Conservation (phyloP, 805 yeast genomes). For the Yarrowia bubula region DNA sequence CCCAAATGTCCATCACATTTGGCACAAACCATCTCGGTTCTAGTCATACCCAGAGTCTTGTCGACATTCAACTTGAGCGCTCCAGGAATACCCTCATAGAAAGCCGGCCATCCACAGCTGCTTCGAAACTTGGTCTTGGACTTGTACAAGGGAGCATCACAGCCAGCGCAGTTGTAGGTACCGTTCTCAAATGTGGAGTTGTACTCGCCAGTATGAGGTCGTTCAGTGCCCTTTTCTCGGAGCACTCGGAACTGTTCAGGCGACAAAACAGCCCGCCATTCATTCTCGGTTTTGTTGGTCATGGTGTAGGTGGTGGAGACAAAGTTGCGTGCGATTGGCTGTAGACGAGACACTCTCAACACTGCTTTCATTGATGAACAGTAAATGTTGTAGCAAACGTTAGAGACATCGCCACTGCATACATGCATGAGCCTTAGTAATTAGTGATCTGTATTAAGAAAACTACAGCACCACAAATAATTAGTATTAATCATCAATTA, state of each 20-base stretch:
- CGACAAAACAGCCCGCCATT: conserved; percentile 76
- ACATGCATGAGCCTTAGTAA: too few relatives aligned
- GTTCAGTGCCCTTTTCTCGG: conserved; percentile 70
- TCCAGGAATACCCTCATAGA: conserved; percentile 84
- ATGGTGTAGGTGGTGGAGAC: not conserved
- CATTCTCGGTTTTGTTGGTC: conserved; percentile 45
- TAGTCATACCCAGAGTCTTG: conserved; percentile 64
- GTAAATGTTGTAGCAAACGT: too few relatives aligned
- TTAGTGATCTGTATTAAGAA: too few relatives aligned
- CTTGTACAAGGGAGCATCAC: conserved; percentile 73
- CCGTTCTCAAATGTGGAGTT: conserved; percentile 53
- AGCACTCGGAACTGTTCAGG: conserved; percentile 78
- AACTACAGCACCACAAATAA: too few relatives aligned
- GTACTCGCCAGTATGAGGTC: conserved; percentile 64
- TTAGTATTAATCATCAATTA: too few relatives aligned
- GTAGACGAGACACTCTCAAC: too few relatives aligned
- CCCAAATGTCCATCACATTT: conserved; percentile 94
- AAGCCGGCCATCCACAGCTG: conserved; percentile 98
- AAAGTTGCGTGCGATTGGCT: not conserved
- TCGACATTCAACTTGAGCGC: conserved; percentile 65
- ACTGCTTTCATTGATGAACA: too few relatives aligned
- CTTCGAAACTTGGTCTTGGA: conserved; percentile 81
- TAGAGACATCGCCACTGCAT: too few relatives aligned
- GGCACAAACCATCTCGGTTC: conserved; percentile 87
- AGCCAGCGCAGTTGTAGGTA: conserved; percentile 80